Evolutionary conservation across 257 asterid species (phyloP).

Genomic region (Craterostigma plantagineum): DNA sequence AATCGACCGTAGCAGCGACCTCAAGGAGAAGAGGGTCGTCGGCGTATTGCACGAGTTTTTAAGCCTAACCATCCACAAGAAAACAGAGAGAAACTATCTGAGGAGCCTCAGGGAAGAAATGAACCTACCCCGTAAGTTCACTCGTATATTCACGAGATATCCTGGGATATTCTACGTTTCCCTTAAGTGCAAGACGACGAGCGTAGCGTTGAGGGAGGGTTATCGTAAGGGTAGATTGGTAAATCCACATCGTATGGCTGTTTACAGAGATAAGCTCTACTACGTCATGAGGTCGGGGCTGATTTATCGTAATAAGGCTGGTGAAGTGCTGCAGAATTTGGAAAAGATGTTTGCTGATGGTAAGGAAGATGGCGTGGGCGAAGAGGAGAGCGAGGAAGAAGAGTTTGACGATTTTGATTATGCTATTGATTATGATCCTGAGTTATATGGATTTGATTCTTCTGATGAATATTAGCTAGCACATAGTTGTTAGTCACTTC

Average conservation of each 20-base stretch:
- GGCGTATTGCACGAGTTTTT: slow-evolving; percentile 80
- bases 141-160: slow-evolving; percentile 76
- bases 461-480: slow-evolving; percentile 37
- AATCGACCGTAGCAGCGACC: slow-evolving; percentile 69
- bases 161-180: slow-evolving; percentile 90
- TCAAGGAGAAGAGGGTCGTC: slow-evolving; percentile 91
- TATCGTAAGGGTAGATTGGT: slow-evolving; percentile 58
- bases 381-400: slow-evolving; percentile 13
- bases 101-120: slow-evolving; percentile 74
- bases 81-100: slow-evolving; percentile 78
- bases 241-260: slow-evolving; percentile 49
- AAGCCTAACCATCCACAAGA: slow-evolving; percentile 61
- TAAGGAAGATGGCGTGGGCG: slow-evolving; percentile 8
- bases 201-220: slow-evolving; percentile 75
- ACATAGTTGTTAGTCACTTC: no score
- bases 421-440: slow-evolving; percentile 27
- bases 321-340: slow-evolving; percentile 13
- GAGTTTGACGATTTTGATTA: slow-evolving; percentile 18
- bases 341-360: no score
- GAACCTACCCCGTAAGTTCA: slow-evolving; percentile 76
- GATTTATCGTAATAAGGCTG: slow-evolving; percentile 49
- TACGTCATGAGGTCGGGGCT: slow-evolving; percentile 85
- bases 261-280: slow-evolving; percentile 57
- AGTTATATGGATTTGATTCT: slow-evolving; percentile 14
- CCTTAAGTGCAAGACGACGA: slow-evolving; percentile 78